A percentile compares a stretch with the other conserved stretches of the same genome.
Evolutionary conservation across 2,329 filamentous ascomycete species (phyloP).

Genomic region (Fusarium nodosum): DNA sequence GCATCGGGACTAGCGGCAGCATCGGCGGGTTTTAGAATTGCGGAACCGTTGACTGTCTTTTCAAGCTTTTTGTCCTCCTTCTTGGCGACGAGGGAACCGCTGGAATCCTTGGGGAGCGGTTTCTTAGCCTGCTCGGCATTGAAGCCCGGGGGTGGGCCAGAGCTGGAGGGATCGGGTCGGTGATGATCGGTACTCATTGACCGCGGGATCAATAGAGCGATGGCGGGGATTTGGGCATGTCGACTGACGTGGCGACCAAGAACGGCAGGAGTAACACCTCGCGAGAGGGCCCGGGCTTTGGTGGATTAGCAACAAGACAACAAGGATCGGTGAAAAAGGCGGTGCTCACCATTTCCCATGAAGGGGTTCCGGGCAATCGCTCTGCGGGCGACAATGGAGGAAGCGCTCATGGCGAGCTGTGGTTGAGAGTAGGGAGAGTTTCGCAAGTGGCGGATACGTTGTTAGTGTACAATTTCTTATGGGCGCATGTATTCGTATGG

Average conservation of each 20-base stretch:
- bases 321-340: conserved; percentile 4
- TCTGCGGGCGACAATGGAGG: conserved; percentile 68
- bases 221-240: conserved; percentile 63
- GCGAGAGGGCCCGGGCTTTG: conserved; percentile 62
- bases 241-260: conserved; percentile 63
- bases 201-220: conserved; percentile 71
- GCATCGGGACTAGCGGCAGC: conserved; percentile 53
- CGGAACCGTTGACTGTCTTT: conserved; percentile 27
- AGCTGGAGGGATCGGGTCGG: conserved; percentile 63
- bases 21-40: conserved; percentile 43
- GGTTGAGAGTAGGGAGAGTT: conserved; percentile 16
- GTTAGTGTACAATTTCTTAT: conserved; percentile 20
- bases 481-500: conserved; percentile 18
- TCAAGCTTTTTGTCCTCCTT: conserved; percentile 54
- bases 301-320: conserved; percentile 46
- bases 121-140: conserved; percentile 92
- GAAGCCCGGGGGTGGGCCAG: conserved; percentile 87
- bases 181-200: conserved; percentile 71
- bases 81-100: conserved; percentile 53
- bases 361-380: conserved; percentile 68
- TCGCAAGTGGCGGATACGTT: conserved; percentile 24
- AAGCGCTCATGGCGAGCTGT: conserved; percentile 66
- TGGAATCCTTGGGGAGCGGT: conserved; percentile 73
- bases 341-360: conserved; percentile 61
- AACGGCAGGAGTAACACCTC: conserved; percentile 62